Conservation (phyloP, 2,329 filamentous ascomycete genomes). For the Fusarium multiceps region DNA sequence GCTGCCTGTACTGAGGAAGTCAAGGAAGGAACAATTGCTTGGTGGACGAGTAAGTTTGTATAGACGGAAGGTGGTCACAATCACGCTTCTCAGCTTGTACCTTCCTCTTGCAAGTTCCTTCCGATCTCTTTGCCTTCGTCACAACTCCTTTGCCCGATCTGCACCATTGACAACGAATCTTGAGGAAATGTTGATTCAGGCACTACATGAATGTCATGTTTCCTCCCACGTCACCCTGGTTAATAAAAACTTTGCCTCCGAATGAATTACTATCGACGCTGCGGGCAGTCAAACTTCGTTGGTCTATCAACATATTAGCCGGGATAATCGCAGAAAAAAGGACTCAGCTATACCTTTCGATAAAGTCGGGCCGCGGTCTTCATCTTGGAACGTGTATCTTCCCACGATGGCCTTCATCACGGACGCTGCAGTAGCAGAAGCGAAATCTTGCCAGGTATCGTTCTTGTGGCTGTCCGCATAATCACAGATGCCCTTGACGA, state of each 20-base stretch:
- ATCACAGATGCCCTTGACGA: slow-evolving; percentile 45
- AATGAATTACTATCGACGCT: neutral
- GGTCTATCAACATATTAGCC: neutral
- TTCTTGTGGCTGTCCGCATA: slow-evolving; percentile 18
- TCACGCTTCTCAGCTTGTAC: too few species aligned
- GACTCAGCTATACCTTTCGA: neutral
- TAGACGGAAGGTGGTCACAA: too few species aligned
- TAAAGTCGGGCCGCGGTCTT: too few species aligned
- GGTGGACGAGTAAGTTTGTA: too few species aligned
- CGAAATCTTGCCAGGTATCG: slow-evolving; percentile 3
- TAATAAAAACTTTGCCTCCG: neutral
- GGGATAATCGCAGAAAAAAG: too few species aligned
- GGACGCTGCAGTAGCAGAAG: slow-evolving; percentile 5
- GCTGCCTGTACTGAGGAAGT: too few species aligned
- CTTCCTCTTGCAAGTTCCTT: too few species aligned
- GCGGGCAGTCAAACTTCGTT: neutral
- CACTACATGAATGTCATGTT: neutral
- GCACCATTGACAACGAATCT: too few species aligned
- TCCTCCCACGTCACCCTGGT: neutral
- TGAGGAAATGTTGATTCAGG: fast-evolving
- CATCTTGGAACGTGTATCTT: neutral
- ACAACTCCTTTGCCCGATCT: too few species aligned
- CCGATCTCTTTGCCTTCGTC: too few species aligned
- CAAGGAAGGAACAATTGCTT: too few species aligned
- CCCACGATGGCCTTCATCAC: neutral